Conservation (phyloP, 257 asterid genomes). For the Thymus mandschuricus region DNA sequence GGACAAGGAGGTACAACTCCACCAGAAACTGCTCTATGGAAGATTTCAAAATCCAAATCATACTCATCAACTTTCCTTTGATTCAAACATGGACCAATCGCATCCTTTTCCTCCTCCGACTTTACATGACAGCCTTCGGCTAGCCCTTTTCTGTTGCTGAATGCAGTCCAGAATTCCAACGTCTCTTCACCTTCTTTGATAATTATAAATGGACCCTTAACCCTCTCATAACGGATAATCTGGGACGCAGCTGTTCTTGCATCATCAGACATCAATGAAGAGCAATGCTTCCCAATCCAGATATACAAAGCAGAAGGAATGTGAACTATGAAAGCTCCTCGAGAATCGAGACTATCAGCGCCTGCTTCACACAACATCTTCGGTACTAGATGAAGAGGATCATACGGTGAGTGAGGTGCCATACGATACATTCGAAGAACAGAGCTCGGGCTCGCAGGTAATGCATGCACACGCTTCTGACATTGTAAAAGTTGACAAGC, state of each 20-base stretch:
- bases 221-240: constrained; percentile 76
- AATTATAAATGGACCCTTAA: constrained; percentile 59
- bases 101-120: constrained; percentile 29
- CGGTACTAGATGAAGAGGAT: constrained; percentile 81
- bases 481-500: constrained; percentile 75
- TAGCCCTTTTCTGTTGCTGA: constrained; percentile 51
- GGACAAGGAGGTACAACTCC: constrained; percentile 84
- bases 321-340: constrained; percentile 89
- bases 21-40: constrained; percentile 65
- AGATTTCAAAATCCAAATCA: constrained; percentile 77
- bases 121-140: constrained; percentile 35
- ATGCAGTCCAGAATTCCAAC: constrained; percentile 72
- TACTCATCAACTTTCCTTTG: constrained; percentile 59
- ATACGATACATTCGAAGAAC: constrained; percentile 71
- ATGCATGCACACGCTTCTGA: constrained; percentile 84
- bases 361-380: constrained; percentile 56
- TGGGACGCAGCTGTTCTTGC: constrained; percentile 81
- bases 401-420: constrained; percentile 95
- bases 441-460: constrained; percentile 87
- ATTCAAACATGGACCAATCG: constrained; percentile 23
- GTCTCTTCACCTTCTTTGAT: constrained; percentile 80
- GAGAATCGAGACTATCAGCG: constrained; percentile 65
- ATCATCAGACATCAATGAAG: constrained; percentile 62
- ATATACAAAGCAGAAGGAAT: constrained; percentile 73
- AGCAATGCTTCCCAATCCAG: constrained; percentile 78